Conservation (phyloP, 2,329 filamentous ascomycete genomes). For the Colletotrichum tanaceti region DNA sequence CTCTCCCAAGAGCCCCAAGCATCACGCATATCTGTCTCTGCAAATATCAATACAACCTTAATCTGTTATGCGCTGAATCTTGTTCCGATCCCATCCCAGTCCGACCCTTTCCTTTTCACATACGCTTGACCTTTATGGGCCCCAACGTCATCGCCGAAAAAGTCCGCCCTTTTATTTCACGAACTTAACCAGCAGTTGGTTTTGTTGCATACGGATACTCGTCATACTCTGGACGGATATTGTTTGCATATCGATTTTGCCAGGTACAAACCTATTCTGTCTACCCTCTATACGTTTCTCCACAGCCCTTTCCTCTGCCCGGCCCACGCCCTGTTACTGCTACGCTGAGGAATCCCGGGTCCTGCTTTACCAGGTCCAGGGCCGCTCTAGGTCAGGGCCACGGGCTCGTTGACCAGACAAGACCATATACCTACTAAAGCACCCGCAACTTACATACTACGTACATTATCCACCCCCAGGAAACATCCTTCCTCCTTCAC, state of each 20-base stretch:
- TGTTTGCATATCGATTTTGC: too few species aligned
- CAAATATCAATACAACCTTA: background rate
- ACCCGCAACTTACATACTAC: too few species aligned
- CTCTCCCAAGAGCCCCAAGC: background rate
- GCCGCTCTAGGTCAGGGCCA: conserved; percentile 31
- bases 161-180: too few species aligned
- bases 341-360: conserved; percentile 2
- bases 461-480: conserved; percentile 16
- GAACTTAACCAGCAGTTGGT: too few species aligned
- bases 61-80: conserved; percentile 8
- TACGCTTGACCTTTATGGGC: too few species aligned
- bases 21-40: background rate
- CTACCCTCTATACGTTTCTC: conserved; percentile 4
- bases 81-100: conserved; percentile 16
- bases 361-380: conserved; percentile 14
- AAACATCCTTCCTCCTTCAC: conserved; percentile 25
- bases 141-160: too few species aligned
- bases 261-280: background rate
- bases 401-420: conserved; percentile 36
- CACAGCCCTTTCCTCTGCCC: conserved; percentile 4
- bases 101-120: conserved; percentile 23
- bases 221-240: too few species aligned
- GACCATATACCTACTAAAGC: too few species aligned
- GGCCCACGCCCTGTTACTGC: conserved; percentile 26
- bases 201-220: too few species aligned